Base-by-base conservation (phyloP, 176 grass and related monocot genomes). In the Thinopyrum elongatum region DNA sequence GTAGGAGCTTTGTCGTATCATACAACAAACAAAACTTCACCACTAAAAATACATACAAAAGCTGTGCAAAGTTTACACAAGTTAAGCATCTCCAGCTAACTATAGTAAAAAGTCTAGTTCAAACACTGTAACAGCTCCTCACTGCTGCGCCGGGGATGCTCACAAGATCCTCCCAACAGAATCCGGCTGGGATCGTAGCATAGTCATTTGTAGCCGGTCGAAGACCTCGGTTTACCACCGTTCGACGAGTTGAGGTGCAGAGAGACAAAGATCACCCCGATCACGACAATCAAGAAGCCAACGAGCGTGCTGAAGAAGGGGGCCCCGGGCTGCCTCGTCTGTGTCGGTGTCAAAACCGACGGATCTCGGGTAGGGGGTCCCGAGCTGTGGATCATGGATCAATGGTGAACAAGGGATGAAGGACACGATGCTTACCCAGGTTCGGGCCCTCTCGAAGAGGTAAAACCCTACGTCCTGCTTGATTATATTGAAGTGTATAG, bases 291-390 rank as follows among this genome's bases (percentile, higher is more conserved):
- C 83, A 95, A 79, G 79, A 90, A 98, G 33, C 97, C 97, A 10
- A 94, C 92, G 2, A 98, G 94, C 12, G 97, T 89, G 91, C 94
- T 98, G 73, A 95, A 98, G 76, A 98, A 98, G 78, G 95, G 85
- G 3, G 97, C 94, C 63, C 97, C 97, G 0, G 97, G 97, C 53
- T 98, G 94, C 81, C 97, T 91, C 57, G 90, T 94, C 90, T 98
- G 96, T n/a, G n/a, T n/a, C n/a, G n/a, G n/a, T n/a, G n/a, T n/a
- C n/a, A n/a, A n/a, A n/a, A n/a, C n/a, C n/a, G n/a, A n/a, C n/a
- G n/a, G n/a, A n/a, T n/a, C n/a, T n/a, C n/a, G n/a, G n/a, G n/a
- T n/a, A n/a, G n/a, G n/a, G n/a, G n/a, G n/a, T n/a, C n/a, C n/a
- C n/a, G n/a, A n/a, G n/a, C n/a, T n/a, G n/a, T n/a, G n/a, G n/a